Base-by-base conservation (phyloP, 345 rosid genomes). In the Rhodamnia rubescens region DNA sequence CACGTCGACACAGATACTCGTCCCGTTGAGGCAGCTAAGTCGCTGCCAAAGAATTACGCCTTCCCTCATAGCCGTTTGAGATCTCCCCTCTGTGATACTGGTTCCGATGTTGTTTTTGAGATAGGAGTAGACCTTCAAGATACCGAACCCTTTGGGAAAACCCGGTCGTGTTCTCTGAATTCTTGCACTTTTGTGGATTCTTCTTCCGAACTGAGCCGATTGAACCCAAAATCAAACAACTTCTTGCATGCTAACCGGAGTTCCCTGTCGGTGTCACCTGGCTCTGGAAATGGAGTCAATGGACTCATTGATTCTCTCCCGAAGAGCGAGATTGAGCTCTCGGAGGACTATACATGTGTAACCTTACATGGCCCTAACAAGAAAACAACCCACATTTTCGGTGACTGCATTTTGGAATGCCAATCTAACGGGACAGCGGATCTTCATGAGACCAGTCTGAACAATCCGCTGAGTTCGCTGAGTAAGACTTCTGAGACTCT, bases 301-400 rank as follows among this genome's bases (percentile, higher is more conserved):
- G 92, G 69, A 57, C 83, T 88, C 49, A 11, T 59, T n/a, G 89
- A 81, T 11, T 84, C 90, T 84, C 91, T 91, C n/a, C 92, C 94
- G 20, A 93, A 94, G 56, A 91, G 88, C 22, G 97, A 93, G 86
- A 91, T 96, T 89, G 98, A 94, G 93, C 94, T 92, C 84, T 96
- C 98, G 1, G 98, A 98, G 92, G 99, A 96, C 75, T 97, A 97
- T 90, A 97, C 99, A 78, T 91, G 99, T 83, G 93, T 96, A 29
- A 95, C 89, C 84, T 89, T 93, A 13, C 97, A 92, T 83, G 99
- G 98, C 90, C 95, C 98, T 83, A 93, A 92, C 89, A 95, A 98
- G 3, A 92, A 90, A 85, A 97, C 93, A 10, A 95, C 95, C 91
- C 99, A 94, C 86, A 93, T 95, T 74, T 97, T 87, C 47, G 94